Percentiles rank a stretch among this genome's conserved stretches.
Conservation (phyloP, 2,329 filamentous ascomycete species). For the Pseudogymnoascus sp. region DNA sequence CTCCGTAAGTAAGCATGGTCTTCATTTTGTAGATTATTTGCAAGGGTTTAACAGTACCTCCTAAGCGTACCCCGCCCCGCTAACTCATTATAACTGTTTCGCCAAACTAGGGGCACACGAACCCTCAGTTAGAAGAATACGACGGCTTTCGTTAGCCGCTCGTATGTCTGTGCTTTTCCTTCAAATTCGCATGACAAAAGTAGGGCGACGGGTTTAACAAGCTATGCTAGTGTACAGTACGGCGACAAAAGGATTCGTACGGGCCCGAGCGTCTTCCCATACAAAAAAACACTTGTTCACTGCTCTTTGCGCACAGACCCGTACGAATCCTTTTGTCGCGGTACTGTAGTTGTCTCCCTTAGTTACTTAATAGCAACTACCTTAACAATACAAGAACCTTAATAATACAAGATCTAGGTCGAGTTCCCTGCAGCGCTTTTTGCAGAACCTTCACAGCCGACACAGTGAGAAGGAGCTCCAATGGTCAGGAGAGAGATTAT, state of each 20-base stretch:
- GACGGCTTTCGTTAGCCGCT: background rate
- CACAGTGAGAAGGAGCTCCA: conserved; percentile 26
- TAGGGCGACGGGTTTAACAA: background rate
- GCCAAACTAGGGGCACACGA: background rate
- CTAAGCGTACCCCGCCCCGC: background rate
- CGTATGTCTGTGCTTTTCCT: background rate
- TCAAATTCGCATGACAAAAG: background rate
- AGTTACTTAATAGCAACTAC: background rate
- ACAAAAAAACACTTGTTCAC: no score
- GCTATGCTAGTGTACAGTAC: no score
- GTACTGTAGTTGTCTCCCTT: no score
- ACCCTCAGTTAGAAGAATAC: background rate
- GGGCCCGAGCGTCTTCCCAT: no score
- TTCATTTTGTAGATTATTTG: background rate
- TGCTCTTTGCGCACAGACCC: no score
- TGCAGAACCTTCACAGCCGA: conserved; percentile 22
- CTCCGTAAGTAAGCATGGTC: background rate
- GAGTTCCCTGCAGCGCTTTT: background rate
- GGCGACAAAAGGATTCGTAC: no score
- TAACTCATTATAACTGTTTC: background rate
- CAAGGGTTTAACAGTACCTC: background rate
- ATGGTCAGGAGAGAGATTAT: conserved; percentile 22
- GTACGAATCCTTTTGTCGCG: no score
- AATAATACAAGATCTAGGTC: background rate
- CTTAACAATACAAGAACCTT: background rate